Evolutionary conservation across 805 yeast genomes (phyloP).

Genomic region (Saitoella complicata): DNA sequence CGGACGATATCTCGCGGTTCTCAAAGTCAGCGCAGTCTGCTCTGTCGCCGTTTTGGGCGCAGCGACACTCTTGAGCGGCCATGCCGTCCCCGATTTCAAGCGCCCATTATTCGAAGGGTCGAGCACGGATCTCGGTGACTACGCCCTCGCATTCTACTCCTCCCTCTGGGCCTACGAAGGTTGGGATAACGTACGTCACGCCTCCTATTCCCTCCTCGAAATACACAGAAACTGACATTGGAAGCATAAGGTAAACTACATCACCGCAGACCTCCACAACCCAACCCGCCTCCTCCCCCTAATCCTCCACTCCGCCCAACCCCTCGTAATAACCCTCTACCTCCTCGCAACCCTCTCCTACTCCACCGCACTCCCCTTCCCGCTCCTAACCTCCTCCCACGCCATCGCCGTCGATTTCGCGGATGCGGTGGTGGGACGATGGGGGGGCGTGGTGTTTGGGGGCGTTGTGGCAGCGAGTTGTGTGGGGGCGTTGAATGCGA

Average conservation of each 20-base stretch:
- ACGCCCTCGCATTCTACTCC: constrained; percentile 25
- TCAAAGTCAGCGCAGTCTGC: constrained; percentile 20
- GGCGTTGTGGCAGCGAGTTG: constrained; percentile 24
- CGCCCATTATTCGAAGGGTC: constrained; percentile 17
- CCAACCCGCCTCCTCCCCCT: constrained; percentile 23
- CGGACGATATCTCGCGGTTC: constrained; percentile 20
- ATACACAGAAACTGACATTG: background rate
- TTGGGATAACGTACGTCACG: constrained; percentile 24
- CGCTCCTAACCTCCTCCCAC: constrained; percentile 24
- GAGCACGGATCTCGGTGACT: constrained; percentile 16
- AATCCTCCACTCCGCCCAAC: constrained; percentile 26
- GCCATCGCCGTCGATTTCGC: constrained; percentile 25
- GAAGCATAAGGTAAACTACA: constrained; percentile 18
- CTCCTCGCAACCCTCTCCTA: constrained; percentile 23
- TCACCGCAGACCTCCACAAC: constrained; percentile 26
- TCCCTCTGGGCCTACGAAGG: constrained; percentile 32
- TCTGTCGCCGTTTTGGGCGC: constrained; percentile 21
- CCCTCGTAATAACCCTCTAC: constrained; percentile 23
- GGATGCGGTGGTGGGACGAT: constrained; percentile 16
- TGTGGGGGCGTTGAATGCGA: constrained; percentile 27
- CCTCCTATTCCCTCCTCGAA: background rate
- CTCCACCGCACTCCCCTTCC: constrained; percentile 61
- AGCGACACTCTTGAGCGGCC: constrained; percentile 11
- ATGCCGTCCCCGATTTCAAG: constrained; percentile 13
- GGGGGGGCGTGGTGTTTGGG: constrained; percentile 20